Conservation (phyloP, 2,329 filamentous ascomycete species). For the Fusarium ramigenum region DNA sequence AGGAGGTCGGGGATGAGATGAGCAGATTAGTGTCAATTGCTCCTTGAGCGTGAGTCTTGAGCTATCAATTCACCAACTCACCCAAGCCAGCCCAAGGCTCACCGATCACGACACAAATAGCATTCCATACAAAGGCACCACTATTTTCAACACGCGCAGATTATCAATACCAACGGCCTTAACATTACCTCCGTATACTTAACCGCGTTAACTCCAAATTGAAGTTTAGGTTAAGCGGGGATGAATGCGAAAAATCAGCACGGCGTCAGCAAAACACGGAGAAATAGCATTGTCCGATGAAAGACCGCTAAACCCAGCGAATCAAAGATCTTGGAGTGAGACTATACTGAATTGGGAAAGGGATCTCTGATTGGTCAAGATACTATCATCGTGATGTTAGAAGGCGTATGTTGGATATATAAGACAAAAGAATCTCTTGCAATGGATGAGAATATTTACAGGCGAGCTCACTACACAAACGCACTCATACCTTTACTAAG, state of each 20-base stretch:
- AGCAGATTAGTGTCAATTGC: fast-evolving
- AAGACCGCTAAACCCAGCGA: background rate
- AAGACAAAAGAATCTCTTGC: background rate
- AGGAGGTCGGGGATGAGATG: background rate
- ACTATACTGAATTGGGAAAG: background rate
- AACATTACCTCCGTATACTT: slow-evolving; percentile 10
- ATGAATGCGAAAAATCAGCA: background rate
- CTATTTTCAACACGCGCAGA: background rate
- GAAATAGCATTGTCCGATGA: background rate
- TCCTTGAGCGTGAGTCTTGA: fast-evolving
- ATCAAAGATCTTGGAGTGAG: too few species aligned
- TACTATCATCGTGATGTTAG: background rate
- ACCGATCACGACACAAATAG: background rate
- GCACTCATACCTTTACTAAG: fast-evolving
- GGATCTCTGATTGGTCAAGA: slow-evolving; percentile 18
- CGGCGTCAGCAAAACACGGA: background rate
- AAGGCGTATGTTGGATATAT: slow-evolving; percentile 2
- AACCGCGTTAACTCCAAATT: background rate
- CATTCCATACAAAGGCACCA: background rate
- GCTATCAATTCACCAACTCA: too few species aligned
- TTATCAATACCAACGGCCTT: background rate
- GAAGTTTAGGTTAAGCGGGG: background rate
- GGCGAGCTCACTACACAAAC: fast-evolving
- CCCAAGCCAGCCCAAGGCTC: background rate
- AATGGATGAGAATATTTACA: background rate